Evolutionary conservation across 2,329 filamentous ascomycete species (phyloP), one percentile per base, ranked within the genome.

Genomic region (Gaeumannomyces sp.): DNA sequence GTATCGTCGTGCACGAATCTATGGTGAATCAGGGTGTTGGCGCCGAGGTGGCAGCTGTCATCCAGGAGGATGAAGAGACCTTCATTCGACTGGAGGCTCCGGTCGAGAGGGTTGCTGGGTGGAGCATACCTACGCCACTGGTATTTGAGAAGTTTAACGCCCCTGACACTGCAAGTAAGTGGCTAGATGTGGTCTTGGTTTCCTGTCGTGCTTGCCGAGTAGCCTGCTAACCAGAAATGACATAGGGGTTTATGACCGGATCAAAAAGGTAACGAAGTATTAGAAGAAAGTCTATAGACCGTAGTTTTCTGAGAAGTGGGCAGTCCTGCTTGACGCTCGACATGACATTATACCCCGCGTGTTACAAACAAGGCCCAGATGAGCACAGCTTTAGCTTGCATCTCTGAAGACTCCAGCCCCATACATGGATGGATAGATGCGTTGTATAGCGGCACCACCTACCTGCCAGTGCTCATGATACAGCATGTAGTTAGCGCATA

Each of bases 11-110:
- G 8, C 93, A 97, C 73, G 93, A 97, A 77, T 89, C 92, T 65
- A 96, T 95, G 90, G 83, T 93, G 68, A 97, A 96, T 71, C 90
- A 90, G 8, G 93, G 93, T 19, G 85, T 97, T 22, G 93, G 93
- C 2, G 93, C 93, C 6, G 93, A 97, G 73, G 89, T 97, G 0
- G 92, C 93, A 1, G 92, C 93, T 0, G 90, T 90, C 1, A 91
- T 97, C 63, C 93, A 97, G 74, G 92, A 95, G 70, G 87, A 90
- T 65, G 74, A 78, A 0, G 80, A 83, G 33, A 94, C 92, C 0
- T 97, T 97, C 73, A 74, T 95, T 68, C 83, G 89, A 4, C 78
- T 97, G 33, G 93, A 97, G 72, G 93, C 93, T 6, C 93, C 93
- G 0, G 91, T 97, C 10, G 85, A 88, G 69, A 85, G 93, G 62